Conservation (phyloP, 495 filamentous ascomycete species). For the Jackrogersella minutella region DNA sequence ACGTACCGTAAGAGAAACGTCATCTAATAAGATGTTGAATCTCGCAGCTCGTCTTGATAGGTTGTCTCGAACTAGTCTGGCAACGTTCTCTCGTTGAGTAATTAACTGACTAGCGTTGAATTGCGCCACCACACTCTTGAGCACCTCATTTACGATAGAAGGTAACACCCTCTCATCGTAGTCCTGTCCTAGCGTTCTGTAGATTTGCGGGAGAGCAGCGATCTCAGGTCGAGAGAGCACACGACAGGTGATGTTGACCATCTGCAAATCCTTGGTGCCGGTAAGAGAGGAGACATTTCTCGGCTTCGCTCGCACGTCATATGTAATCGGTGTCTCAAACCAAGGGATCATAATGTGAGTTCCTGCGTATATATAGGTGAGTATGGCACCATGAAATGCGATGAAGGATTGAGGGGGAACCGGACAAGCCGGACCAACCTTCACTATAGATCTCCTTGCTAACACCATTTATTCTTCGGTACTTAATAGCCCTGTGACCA, state of each 20-base stretch:
- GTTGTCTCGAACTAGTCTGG: slow-evolving; percentile 89
- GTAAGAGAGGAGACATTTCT: slow-evolving; percentile 96
- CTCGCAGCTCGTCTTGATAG: slow-evolving; percentile 86
- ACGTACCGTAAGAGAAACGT: slow-evolving; percentile 94
- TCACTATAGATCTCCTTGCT: slow-evolving; percentile 95
- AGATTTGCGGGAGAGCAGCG: slow-evolving; percentile 91
- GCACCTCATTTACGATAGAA: slow-evolving; percentile 97
- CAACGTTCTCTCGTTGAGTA: slow-evolving; percentile 97
- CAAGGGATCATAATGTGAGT: slow-evolving; percentile 94
- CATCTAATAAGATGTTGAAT: slow-evolving; percentile 97
- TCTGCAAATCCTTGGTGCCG: slow-evolving; percentile 98
- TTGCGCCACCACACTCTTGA: slow-evolving; percentile 98
- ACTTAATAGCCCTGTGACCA: slow-evolving; percentile 99
- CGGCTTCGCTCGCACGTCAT: slow-evolving; percentile 97
- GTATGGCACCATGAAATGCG: slow-evolving; percentile 6
- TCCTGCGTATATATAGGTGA: slow-evolving; percentile 59
- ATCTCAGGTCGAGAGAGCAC: slow-evolving; percentile 91
- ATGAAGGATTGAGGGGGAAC: not conserved
- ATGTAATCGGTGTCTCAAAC: slow-evolving; percentile 95
- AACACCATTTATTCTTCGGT: slow-evolving; percentile 91
- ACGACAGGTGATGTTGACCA: slow-evolving; percentile 99
- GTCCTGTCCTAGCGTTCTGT: slow-evolving; percentile 92
- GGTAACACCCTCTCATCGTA: slow-evolving; percentile 97
- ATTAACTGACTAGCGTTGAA: slow-evolving; percentile 99
- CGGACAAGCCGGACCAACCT: slow-evolving; percentile 65